Percentiles rank a stretch among this genome's conserved stretches.
phyloP scores from a whole-genome alignment of 768 basidiomycete species.

The Scleroderma bovista region DNA sequence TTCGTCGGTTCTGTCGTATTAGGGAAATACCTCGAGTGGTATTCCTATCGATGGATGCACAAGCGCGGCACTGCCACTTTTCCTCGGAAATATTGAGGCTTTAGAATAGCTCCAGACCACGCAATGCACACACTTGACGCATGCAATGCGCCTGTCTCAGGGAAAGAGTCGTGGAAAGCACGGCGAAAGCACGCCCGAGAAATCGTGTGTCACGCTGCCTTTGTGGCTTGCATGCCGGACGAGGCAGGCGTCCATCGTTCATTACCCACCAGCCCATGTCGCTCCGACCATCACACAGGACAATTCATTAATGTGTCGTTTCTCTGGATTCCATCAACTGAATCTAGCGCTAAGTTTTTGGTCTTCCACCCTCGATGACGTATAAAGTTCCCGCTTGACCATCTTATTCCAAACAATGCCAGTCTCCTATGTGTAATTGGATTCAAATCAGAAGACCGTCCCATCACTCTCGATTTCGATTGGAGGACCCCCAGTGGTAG shows the following conservation, averaged over 20 bases:
- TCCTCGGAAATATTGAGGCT: neutral
- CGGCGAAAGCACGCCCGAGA: neutral
- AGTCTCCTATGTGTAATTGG: neutral
- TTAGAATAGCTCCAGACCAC: neutral
- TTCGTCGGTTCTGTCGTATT: neutral
- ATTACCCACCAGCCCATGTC: constrained; percentile 47
- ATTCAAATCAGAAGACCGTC: constrained; percentile 56
- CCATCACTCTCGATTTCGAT: constrained; percentile 85
- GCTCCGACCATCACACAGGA: constrained; percentile 14
- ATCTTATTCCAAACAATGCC: neutral
- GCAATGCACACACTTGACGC: neutral
- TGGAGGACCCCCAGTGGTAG: constrained; percentile 72
- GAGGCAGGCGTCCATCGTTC: constrained; percentile 26
- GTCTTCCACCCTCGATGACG: neutral
- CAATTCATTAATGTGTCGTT: neutral
- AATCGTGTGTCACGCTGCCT: neutral
- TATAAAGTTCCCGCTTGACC: neutral
- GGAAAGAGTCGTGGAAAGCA: neutral
- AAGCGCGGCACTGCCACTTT: neutral
- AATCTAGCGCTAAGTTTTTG: neutral
- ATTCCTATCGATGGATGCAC: neutral
- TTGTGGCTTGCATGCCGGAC: neutral
- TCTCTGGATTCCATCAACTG: neutral
- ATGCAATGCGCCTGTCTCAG: neutral
- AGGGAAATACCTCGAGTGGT: too few species aligned